Conservation (phyloP, 1,284 basidiomycete species). For the Puccinia hordei region DNA sequence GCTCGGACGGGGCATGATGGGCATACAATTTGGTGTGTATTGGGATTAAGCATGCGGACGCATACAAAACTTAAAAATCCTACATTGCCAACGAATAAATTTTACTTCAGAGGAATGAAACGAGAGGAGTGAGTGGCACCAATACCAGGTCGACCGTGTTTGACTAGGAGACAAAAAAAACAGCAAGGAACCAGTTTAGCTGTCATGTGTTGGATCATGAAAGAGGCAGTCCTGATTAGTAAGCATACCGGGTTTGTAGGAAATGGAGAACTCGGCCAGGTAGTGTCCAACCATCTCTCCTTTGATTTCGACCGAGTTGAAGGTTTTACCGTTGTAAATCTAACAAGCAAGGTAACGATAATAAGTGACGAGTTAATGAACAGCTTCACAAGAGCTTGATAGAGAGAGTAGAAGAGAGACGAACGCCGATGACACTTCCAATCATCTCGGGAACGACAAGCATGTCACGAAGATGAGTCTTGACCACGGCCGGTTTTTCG, state of each 20-base stretch:
- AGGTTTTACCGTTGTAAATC: constrained; percentile 87
- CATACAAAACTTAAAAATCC: background rate
- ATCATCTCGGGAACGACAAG: constrained; percentile 99
- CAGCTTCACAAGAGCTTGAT: background rate
- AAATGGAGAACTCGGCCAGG: constrained; percentile 78
- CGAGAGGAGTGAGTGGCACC: constrained; percentile 75
- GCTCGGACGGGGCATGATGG: background rate
- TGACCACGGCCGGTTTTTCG: constrained; percentile 97
- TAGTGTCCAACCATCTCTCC: constrained; percentile 99
- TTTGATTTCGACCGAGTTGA: constrained; percentile 82
- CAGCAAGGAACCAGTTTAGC: constrained; percentile 61
- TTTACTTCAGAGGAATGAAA: constrained; percentile 66
- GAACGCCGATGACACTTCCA: constrained; percentile 75
- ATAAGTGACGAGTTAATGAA: background rate
- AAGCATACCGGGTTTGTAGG: constrained; percentile 47
- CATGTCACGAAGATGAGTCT: constrained; percentile 99
- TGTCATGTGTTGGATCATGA: constrained; percentile 5
- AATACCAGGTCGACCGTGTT: constrained; percentile 98
- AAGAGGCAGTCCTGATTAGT: constrained; percentile 15
- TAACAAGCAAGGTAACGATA: constrained; percentile 52
- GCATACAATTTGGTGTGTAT: background rate
- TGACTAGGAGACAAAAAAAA: constrained; percentile 82
- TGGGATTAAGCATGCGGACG: background rate
- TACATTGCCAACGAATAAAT: constrained; percentile 59
- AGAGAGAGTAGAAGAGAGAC: constrained; percentile 63